phyloP scores from a whole-genome alignment of 495 filamentous ascomycete genomes.

The Glarea lozoyensis region DNA sequence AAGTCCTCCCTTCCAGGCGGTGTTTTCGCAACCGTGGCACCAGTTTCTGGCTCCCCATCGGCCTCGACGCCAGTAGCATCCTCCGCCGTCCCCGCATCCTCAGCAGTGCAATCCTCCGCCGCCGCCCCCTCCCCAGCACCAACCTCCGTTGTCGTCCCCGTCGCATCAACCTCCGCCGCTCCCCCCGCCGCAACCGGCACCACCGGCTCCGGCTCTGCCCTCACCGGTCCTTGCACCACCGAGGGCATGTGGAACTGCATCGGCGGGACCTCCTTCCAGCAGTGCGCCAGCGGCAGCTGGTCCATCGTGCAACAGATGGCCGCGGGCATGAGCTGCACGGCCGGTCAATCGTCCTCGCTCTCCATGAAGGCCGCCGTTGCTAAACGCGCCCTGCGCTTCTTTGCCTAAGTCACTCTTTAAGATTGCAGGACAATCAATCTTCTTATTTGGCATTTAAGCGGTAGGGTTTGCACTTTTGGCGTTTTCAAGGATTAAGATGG shows the following conservation, averaged over 20 bases:
- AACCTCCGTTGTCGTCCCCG: not conserved
- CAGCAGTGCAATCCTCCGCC: not conserved
- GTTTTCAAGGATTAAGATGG: too few species aligned
- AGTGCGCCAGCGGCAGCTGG: constrained; percentile 58
- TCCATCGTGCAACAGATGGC: constrained; percentile 42
- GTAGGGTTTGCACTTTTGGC: too few species aligned
- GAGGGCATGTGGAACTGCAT: constrained; percentile 62
- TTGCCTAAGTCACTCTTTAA: constrained; percentile 1
- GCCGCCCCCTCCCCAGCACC: constrained; percentile 12
- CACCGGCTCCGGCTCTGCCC: constrained; percentile 8
- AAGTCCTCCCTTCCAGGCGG: constrained; percentile 12
- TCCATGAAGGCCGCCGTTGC: constrained; percentile 20
- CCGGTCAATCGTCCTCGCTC: constrained; percentile 40
- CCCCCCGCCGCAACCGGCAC: constrained; percentile 3
- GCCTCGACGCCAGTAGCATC: constrained; percentile 7
- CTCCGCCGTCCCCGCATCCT: constrained; percentile 5
- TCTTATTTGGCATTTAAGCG: too few species aligned
- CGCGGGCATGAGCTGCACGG: constrained; percentile 47
- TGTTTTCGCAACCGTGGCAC: constrained; percentile 17
- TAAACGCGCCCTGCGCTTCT: constrained; percentile 19
- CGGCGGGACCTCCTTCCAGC: constrained; percentile 48
- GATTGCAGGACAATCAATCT: too few species aligned
- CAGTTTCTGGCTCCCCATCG: not conserved
- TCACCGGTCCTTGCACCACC: constrained; percentile 34
- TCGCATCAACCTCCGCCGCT: not conserved